These are phyloP conservation scores for Acanthamoeba royreba DNA, from an alignment of 208 protist genomes.

Conservation along the genomic window DNA sequence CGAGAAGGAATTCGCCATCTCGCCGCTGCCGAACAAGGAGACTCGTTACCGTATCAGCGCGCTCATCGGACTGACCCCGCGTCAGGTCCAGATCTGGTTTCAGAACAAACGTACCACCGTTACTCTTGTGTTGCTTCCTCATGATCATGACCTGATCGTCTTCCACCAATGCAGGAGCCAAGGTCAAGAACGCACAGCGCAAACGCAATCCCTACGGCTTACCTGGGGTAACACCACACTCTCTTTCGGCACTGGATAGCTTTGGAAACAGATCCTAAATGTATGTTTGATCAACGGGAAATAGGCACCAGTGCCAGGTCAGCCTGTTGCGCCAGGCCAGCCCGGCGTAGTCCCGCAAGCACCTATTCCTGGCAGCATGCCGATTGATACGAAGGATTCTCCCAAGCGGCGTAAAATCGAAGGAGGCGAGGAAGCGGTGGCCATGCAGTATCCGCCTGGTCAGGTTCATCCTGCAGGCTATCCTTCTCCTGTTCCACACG, in stretches of 20 bases:
- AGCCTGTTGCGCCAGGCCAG: not conserved
- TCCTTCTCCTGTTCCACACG: not conserved
- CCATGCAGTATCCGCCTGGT: not conserved
- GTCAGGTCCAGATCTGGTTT: slow-evolving; percentile 52
- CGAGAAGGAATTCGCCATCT: slow-evolving; percentile 52
- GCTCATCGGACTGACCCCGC: slow-evolving; percentile 8
- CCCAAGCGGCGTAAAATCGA: not conserved
- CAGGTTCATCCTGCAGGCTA: not conserved
- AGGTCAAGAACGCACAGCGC: slow-evolving; percentile 41
- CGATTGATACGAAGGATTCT: not conserved
- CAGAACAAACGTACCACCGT: slow-evolving; percentile 23
- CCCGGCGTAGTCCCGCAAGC: not conserved
- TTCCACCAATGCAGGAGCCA: not conserved
- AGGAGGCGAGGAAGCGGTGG: not conserved
- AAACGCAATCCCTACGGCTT: slow-evolving; percentile 27
- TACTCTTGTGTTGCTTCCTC: not conserved
- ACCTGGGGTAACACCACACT: not conserved
- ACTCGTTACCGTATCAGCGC: not conserved
- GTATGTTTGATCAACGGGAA: not conserved
- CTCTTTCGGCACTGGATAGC: not conserved
- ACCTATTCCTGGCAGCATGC: not conserved
- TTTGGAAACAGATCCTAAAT: not conserved
- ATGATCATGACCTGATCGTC: not conserved
- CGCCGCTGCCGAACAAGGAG: slow-evolving; percentile 40
- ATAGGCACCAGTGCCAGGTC: not conserved